Evolutionary conservation across 2,329 filamentous ascomycete genomes (phyloP).

Genomic region (Ceratocystis cacaofunesta): DNA sequence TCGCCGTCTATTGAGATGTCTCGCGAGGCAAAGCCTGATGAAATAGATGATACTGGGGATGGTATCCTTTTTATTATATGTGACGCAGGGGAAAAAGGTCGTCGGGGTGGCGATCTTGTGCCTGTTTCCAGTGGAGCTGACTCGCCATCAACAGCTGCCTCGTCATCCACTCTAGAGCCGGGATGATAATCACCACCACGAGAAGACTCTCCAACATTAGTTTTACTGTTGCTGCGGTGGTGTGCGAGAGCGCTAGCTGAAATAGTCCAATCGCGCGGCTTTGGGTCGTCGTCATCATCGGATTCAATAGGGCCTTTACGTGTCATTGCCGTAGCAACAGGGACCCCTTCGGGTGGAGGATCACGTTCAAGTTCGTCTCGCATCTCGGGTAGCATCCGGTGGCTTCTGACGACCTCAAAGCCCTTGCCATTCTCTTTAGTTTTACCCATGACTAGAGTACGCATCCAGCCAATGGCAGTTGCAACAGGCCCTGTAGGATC

Average conservation of each 20-base stretch:
- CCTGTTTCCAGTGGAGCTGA: slow-evolving; percentile 8
- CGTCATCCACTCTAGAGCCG: slow-evolving; percentile 18
- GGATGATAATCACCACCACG: slow-evolving; percentile 26
- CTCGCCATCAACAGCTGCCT: slow-evolving; percentile 8
- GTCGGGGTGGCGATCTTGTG: background rate
- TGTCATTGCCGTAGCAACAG: slow-evolving; percentile 46
- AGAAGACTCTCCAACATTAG: slow-evolving; percentile 28
- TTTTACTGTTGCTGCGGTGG: slow-evolving; percentile 17
- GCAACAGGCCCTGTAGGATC: slow-evolving; percentile 87
- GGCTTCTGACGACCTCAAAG: slow-evolving; percentile 88
- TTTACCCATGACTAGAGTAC: slow-evolving; percentile 63
- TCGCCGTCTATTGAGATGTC: slow-evolving; percentile 13
- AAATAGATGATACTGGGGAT: slow-evolving; percentile 1
- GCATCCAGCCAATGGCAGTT: slow-evolving; percentile 80
- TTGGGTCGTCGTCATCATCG: slow-evolving; percentile 40
- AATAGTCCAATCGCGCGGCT: slow-evolving; percentile 18
- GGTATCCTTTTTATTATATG: background rate
- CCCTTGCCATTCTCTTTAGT: slow-evolving; percentile 91
- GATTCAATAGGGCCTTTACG: slow-evolving; percentile 49
- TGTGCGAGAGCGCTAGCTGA: slow-evolving; percentile 4
- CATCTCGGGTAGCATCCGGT: slow-evolving; percentile 55
- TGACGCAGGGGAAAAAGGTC: slow-evolving; percentile 11
- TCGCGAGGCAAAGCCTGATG: slow-evolving; percentile 7
- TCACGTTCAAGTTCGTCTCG: slow-evolving; percentile 45
- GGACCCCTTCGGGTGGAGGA: slow-evolving; percentile 50